These are phyloP conservation scores for Brassica balearica DNA, from an alignment of 441 rosid species.

Conservation along the genomic window DNA sequence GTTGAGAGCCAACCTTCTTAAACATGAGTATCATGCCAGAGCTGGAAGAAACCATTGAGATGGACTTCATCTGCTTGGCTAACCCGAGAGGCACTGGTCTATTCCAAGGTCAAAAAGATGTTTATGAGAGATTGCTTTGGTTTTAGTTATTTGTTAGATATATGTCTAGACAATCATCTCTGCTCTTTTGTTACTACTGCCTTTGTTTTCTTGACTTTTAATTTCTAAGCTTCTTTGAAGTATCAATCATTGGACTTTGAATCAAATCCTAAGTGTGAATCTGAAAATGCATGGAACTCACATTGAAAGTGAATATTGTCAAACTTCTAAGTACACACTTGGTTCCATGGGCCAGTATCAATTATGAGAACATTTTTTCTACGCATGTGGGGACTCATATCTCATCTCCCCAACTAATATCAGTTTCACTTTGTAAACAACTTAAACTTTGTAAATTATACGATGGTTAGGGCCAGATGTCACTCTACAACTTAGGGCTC, in stretches of 20 bases:
- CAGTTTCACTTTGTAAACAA: slow-evolving; percentile 35
- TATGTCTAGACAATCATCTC: slow-evolving; percentile 1
- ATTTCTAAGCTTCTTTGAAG: slow-evolving; percentile 19
- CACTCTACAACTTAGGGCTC: neutral
- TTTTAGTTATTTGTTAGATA: slow-evolving; percentile 26
- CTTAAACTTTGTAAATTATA: slow-evolving; percentile 8
- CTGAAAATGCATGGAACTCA: neutral
- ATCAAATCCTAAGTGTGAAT: slow-evolving; percentile 20
- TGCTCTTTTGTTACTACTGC: neutral
- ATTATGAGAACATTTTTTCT: slow-evolving; percentile 1
- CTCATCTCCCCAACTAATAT: slow-evolving; percentile 40
- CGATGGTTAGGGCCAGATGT: slow-evolving; percentile 27
- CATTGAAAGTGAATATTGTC: slow-evolving; percentile 23
- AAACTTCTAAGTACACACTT: slow-evolving; percentile 30
- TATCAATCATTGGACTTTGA: slow-evolving; percentile 11
- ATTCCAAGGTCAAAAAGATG: slow-evolving; percentile 14
- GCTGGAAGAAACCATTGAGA: slow-evolving; percentile 64
- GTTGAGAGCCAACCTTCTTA: slow-evolving; percentile 86
- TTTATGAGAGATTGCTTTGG: slow-evolving; percentile 13
- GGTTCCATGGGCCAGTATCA: slow-evolving; percentile 23
- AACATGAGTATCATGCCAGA: slow-evolving; percentile 75
- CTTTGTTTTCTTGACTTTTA: slow-evolving; percentile 2
- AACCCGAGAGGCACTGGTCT: slow-evolving; percentile 27
- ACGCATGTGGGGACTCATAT: slow-evolving; percentile 34
- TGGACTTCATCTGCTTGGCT: neutral